These are phyloP conservation scores for Bruguiera gymnorhiza DNA, from an alignment of 345 rosid species.

Conservation along the genomic window DNA sequence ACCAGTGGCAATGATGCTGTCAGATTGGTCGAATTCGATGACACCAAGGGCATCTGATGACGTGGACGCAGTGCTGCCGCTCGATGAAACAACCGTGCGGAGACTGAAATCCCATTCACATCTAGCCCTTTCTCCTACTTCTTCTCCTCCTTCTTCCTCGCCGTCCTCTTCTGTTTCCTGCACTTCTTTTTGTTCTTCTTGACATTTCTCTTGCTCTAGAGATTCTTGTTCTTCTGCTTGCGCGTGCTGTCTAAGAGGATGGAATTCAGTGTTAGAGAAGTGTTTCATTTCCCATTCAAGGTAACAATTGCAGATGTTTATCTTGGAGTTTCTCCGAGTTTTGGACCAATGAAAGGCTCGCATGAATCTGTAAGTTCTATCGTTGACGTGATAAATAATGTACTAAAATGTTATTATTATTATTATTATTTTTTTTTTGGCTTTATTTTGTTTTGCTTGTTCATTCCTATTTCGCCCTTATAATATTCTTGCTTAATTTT, in stretches of 20 bases:
- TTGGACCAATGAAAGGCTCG: conserved; percentile 43
- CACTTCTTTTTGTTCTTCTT: conserved; percentile 4
- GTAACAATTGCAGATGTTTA: conserved; percentile 16
- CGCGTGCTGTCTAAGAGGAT: neutral
- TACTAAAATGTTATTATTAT: too few species aligned
- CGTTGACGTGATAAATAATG: too few species aligned
- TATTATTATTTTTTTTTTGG: too few species aligned
- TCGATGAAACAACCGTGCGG: conserved; percentile 40
- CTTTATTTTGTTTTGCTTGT: neutral
- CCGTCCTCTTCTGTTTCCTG: conserved; percentile 3
- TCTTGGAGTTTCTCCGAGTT: conserved; percentile 29
- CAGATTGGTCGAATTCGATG: conserved; percentile 65
- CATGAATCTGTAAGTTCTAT: conserved; percentile 12
- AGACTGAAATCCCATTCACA: conserved; percentile 71
- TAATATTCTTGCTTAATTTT: too few species aligned
- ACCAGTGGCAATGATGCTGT: conserved; percentile 62
- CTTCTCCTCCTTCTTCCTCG: neutral
- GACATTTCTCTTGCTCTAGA: neutral
- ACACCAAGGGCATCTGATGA: conserved; percentile 66
- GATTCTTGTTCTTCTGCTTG: neutral
- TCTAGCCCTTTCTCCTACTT: conserved; percentile 24
- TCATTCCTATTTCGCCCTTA: neutral
- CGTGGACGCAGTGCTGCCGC: conserved; percentile 26
- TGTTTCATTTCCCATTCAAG: conserved; percentile 64
- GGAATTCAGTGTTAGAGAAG: conserved; percentile 23